Base-by-base conservation (phyloP, 108 stramenopile species). In the Fragilariopsis cylindrus region DNA sequence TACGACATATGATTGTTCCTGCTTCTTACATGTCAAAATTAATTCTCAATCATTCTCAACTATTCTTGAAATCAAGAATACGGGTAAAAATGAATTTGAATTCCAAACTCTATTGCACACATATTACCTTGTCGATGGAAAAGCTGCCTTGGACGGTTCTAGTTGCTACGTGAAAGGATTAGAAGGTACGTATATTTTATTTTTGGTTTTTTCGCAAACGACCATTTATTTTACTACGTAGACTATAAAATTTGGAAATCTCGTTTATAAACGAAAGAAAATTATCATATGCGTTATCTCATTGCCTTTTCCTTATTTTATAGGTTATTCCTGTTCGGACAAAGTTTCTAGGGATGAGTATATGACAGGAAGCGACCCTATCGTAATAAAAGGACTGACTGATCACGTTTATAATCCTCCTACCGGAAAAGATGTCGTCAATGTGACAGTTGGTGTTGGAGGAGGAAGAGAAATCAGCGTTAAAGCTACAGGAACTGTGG, bases 101-200 rank as follows among this genome's bases (percentile, higher is more conserved):
- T 89, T 90, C 70, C 87, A 95, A 79, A 79, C 86, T 13, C 57
- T 95, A 48, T 79, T 88, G 8, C 93, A 95, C 76, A 89, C 87
- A 13, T 95, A 92, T 57, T 91, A 81, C 57, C 16, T 73, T 8
- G 89, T 95, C 16, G 73, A 86, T 19, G 87, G 73, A 4, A 53
- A 82, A 7, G 78, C 69, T 56, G 90, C 93, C 8, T 55, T 85
- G 47, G 82, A 92, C 76, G 72, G 75, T 13, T 52, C 76, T 4
- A 49, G 79, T 8, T 91, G 90, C 52, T 79, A 83, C 69, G 90
- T 94, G 13, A 76, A 74, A 12, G 90, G 90, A 6, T 70, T 94
- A 47, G 84, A 85, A 56, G 88, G 88, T 68, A 52, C 11, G 67
- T 53, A 1, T n/a, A 12, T n/a, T 15, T 9, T 81, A 82, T 47